These are phyloP conservation scores for Gamsiella multidivaricata DNA, from an alignment of 192 early-diverging fungal species.

Conservation along the genomic window DNA sequence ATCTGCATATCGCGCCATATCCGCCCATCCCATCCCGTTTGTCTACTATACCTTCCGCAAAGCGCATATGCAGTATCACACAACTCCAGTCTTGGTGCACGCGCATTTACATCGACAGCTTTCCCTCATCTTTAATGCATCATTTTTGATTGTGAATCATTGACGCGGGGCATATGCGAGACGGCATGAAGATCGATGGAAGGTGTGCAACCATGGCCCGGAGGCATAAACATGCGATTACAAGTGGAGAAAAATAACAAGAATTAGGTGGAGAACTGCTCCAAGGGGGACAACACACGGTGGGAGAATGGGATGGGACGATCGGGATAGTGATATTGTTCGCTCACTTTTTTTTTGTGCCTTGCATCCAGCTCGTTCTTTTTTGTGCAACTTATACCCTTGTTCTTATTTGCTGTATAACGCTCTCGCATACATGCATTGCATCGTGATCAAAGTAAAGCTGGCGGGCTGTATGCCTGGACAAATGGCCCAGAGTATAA, in stretches of 20 bases:
- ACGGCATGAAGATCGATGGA: background rate
- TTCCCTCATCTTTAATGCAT: no score
- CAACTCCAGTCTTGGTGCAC: no score
- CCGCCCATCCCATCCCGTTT: background rate
- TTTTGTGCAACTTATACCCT: slow-evolving; percentile 1
- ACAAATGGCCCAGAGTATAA: background rate
- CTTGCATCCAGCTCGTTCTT: background rate
- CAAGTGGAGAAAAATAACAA: no score
- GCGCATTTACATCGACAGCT: background rate
- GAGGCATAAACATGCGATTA: no score
- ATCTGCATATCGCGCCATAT: background rate
- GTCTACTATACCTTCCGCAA: no score
- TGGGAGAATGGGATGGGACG: background rate
- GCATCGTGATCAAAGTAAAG: background rate
- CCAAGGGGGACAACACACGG: no score
- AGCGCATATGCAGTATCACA: background rate
- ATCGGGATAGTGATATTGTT: background rate
- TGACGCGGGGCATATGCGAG: background rate
- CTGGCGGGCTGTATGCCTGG: background rate
- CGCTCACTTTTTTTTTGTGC: background rate
- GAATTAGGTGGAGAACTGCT: background rate
- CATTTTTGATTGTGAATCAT: background rate
- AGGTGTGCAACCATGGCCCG: no score
- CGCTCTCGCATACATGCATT: slow-evolving; percentile 7
- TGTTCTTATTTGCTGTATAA: background rate